Percentiles rank a stretch among this genome's conserved stretches.
Evolutionary conservation across 805 yeast species (phyloP).

Genomic region (Metschnikowia drakensbergensis): DNA sequence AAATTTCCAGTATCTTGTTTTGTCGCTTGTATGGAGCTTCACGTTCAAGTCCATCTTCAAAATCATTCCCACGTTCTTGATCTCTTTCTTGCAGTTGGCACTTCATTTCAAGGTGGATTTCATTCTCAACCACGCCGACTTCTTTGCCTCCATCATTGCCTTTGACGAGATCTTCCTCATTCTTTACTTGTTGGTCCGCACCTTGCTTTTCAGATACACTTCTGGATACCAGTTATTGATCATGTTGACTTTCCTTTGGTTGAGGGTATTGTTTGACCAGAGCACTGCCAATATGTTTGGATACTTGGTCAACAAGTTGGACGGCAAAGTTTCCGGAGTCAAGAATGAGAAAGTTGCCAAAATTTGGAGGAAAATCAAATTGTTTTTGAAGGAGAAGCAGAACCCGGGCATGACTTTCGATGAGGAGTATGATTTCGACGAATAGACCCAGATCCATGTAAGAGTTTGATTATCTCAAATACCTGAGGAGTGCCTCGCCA

Average conservation of each 20-base stretch:
- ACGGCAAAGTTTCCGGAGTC: conserved; percentile 36
- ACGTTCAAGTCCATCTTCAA: conserved; percentile 65
- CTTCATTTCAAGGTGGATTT: conserved; percentile 36
- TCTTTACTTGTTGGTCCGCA: conserved; percentile 52
- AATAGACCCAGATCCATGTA: not conserved
- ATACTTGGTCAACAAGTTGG: conserved; percentile 41
- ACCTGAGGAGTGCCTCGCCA: too few species aligned
- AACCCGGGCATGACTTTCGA: conserved; percentile 8
- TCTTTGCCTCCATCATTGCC: conserved; percentile 48
- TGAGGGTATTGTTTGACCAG: conserved; percentile 56
- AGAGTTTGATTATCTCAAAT: not conserved
- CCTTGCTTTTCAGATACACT: conserved; percentile 59
- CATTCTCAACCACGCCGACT: conserved; percentile 34
- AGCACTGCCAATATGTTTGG: conserved; percentile 44
- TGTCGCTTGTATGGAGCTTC: conserved; percentile 57
- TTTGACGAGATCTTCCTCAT: conserved; percentile 58
- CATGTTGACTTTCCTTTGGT: conserved; percentile 63
- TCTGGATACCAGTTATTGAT: conserved; percentile 65
- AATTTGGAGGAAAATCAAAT: conserved; percentile 35
- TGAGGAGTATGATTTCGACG: conserved; percentile 4
- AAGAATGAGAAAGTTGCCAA: conserved; percentile 44
- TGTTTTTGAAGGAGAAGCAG: conserved; percentile 27
- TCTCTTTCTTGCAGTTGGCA: conserved; percentile 57
- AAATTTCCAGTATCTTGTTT: conserved; percentile 64
- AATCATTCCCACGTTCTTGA: conserved; percentile 53